phyloP scores from a whole-genome alignment of 1,284 basidiomycete genomes.

The Ceratobasidium theobromae region DNA sequence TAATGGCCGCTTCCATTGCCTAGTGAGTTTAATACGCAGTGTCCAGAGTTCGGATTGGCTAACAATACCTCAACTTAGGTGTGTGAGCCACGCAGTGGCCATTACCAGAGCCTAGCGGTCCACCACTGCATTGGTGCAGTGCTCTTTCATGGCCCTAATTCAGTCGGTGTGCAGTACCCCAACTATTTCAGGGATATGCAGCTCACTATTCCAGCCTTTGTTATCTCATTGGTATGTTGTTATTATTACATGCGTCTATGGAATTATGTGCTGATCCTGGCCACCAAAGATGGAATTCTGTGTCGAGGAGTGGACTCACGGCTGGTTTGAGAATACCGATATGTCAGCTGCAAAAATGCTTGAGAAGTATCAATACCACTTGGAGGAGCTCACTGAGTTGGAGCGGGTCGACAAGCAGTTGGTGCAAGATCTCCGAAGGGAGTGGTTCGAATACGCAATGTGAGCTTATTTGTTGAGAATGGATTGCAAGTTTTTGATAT shows the following conservation, averaged over 20 bases:
- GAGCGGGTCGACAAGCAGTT: too few species aligned
- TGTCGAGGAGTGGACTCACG: not conserved
- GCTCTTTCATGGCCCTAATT: not conserved
- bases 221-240: conserved; percentile 1
- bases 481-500: too few species aligned
- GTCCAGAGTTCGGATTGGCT: too few species aligned
- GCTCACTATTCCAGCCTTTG: not conserved
- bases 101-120: not conserved
- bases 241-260: not conserved
- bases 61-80: not conserved
- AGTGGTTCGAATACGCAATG: too few species aligned
- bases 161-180: not conserved
- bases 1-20: too few species aligned
- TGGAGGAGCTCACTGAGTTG: too few species aligned
- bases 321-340: not conserved
- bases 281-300: conserved; percentile 4
- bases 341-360: not conserved
- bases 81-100: not conserved
- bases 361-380: conserved; percentile 1
- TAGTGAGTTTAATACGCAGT: too few species aligned
- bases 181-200: conserved; percentile 17
- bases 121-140: not conserved
- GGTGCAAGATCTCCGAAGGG: too few species aligned
- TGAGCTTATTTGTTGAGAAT: too few species aligned
- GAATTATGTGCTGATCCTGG: not conserved